phyloP scores from a whole-genome alignment of 2,329 filamentous ascomycete species.

The Lomentospora prolificans region DNA sequence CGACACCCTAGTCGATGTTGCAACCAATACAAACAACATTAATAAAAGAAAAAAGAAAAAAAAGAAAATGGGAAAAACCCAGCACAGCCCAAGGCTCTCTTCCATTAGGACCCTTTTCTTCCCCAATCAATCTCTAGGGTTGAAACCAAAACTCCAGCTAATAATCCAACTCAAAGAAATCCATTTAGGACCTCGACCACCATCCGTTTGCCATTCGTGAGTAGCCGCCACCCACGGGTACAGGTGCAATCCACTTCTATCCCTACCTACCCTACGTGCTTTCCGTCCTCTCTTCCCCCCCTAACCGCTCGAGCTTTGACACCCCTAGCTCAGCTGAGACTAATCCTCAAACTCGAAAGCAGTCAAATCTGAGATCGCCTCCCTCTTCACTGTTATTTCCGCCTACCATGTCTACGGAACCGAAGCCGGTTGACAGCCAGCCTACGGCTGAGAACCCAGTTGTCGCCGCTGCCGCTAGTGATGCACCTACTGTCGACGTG shows the following conservation, averaged over 20 bases:
- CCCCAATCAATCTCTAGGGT: too few relatives aligned
- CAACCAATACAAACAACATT: too few relatives aligned
- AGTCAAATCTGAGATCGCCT: background rate
- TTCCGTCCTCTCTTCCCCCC: too few relatives aligned
- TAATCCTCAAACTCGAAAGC: background rate
- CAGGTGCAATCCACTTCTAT: background rate
- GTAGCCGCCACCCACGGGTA: background rate
- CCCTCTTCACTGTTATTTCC: background rate
- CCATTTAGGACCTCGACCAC: background rate
- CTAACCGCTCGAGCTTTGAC: too few relatives aligned
- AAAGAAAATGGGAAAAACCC: background rate
- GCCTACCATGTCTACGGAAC: background rate
- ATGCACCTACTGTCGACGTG: constrained; percentile 8
- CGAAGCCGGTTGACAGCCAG: background rate
- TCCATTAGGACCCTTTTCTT: too few relatives aligned
- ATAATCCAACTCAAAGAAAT: too few relatives aligned
- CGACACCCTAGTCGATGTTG: background rate
- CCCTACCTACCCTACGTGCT: background rate
- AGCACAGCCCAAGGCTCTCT: too few relatives aligned
- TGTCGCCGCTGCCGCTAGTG: background rate
- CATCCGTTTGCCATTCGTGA: background rate
- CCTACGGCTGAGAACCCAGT: background rate
- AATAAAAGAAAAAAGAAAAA: too few relatives aligned
- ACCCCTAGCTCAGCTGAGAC: background rate
- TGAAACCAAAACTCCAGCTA: too few relatives aligned